phyloP scores from a whole-genome alignment of 2,329 filamentous ascomycete genomes.

The Penicillium sp. region DNA sequence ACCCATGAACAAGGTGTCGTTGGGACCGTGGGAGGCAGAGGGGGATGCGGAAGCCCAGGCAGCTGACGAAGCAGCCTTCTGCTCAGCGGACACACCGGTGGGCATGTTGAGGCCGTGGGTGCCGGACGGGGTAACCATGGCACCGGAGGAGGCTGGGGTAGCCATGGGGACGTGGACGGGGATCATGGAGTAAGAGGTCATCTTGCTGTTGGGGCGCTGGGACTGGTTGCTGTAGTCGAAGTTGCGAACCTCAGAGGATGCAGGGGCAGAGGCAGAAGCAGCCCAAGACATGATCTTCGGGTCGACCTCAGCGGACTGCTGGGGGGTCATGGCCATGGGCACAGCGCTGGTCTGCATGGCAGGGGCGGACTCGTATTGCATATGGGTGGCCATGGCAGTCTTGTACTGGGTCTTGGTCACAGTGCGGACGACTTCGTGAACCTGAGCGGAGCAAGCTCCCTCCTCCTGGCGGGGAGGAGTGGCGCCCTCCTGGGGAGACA shows the following conservation, averaged over 20 bases:
- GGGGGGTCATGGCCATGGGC: background rate
- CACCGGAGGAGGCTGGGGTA: slow-evolving; percentile 11
- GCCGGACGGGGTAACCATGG: slow-evolving; percentile 31
- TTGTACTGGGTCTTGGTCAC: slow-evolving; percentile 30
- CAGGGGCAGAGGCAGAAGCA: background rate
- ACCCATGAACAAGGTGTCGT: slow-evolving; percentile 27
- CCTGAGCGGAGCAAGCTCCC: slow-evolving; percentile 18
- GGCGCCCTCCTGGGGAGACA: background rate
- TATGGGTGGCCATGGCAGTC: slow-evolving; percentile 8
- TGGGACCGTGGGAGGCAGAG: slow-evolving; percentile 11
- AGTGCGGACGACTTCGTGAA: slow-evolving; percentile 29
- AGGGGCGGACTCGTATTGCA: background rate
- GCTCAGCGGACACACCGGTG: slow-evolving; percentile 38
- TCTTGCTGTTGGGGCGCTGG: slow-evolving; percentile 13
- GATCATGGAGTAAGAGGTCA: slow-evolving; percentile 27
- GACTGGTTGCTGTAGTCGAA: slow-evolving; percentile 12
- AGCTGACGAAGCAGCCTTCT: slow-evolving; percentile 34
- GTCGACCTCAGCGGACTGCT: background rate
- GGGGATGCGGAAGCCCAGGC: slow-evolving; percentile 37
- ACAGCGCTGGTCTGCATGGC: background rate
- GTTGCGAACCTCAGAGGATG: slow-evolving; percentile 4
- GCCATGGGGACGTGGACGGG: slow-evolving; percentile 29
- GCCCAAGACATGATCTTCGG: background rate
- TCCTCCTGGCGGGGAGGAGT: slow-evolving; percentile 1
- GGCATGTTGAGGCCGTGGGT: slow-evolving; percentile 33